Percentiles rank a stretch among this genome's conserved stretches.
phyloP scores from a whole-genome alignment of 768 basidiomycete species.

The Rhodotorula graminis region DNA sequence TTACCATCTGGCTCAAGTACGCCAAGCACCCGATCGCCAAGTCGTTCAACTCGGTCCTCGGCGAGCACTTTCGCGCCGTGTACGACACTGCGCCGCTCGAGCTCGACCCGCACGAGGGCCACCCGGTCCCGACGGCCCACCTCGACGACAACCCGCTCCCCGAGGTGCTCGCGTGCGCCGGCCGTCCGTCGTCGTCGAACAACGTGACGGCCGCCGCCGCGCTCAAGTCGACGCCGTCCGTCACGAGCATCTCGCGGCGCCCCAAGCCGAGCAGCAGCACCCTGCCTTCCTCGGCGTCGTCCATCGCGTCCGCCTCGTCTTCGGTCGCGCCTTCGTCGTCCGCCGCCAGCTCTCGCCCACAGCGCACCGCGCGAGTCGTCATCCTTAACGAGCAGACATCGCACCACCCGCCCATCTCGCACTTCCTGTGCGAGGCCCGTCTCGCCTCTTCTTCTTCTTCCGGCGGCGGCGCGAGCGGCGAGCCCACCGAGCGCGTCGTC shows the following conservation, averaged over 20 bases:
- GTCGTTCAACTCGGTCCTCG: constrained; percentile 53
- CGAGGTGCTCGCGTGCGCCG: constrained; percentile 31
- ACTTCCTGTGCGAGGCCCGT: constrained; percentile 53
- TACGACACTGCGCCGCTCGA: constrained; percentile 46
- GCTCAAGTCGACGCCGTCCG: constrained; percentile 6
- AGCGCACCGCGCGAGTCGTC: constrained; percentile 25
- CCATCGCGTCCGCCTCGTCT: neutral
- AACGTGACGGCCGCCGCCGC: constrained; percentile 13
- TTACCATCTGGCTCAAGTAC: constrained; percentile 35
- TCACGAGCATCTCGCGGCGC: constrained; percentile 5
- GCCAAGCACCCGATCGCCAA: constrained; percentile 58
- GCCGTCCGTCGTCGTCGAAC: constrained; percentile 1
- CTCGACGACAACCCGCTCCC: constrained; percentile 41
- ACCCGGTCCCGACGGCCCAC: constrained; percentile 44
- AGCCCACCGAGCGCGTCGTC: neutral
- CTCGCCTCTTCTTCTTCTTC: no score
- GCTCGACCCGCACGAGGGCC: constrained; percentile 45
- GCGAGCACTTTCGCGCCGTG: constrained; percentile 50
- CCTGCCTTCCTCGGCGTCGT: constrained; percentile 7
- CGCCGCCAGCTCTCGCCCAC: neutral
- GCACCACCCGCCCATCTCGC: constrained; percentile 92
- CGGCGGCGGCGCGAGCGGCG: neutral
- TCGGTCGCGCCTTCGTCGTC: constrained; percentile 48
- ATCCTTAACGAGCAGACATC: constrained; percentile 56
- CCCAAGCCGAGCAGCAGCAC: constrained; percentile 58